Evolutionary conservation across 108 stramenopile genomes (phyloP), one percentile per base, ranked within the genome.

Genomic region (Cyclostephanos invisitatus): DNA sequence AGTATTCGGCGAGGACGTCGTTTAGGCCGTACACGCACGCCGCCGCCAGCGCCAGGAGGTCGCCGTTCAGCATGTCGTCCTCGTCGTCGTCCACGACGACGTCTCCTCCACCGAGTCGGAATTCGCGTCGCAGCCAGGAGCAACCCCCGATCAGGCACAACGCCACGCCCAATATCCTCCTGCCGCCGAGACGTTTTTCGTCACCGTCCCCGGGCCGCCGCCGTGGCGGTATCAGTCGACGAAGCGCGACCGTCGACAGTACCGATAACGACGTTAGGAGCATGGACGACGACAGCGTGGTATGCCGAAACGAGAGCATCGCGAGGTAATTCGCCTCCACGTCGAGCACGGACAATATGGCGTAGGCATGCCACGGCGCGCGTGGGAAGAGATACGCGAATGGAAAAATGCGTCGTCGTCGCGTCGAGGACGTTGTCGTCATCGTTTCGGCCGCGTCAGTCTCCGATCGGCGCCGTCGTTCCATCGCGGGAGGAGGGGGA

Each of bases 241-340:
- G 60, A 44, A 80, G 65, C 38, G 63, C 8, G 15, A 73, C 49
- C 0, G 79, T 80, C 8, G 72, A 68, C 0, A 80, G 51, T 9
- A 73, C 63, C 20, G 72, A 73, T 2, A 80, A 72, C 22, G 79
- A 80, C 22, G 79, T 73, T 12, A 80, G 62, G 32, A 80, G 67
- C 79, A 80, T 80, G 14, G 79, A 80, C n/a, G 79, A 80, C n/a
- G 79, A 80, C 25, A 95, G 78, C 20, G 82, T 79, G 11, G 94
- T 94, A 73, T 87, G 89, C 29, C 84, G 78, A 75, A 93, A 98
- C 8, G 94, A 87, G 14, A 91, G 63, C 42, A 94, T 77, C 3
- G 92, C 87, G 28, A 95, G 68, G 29, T 90, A 96, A 68, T 98
- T 99, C 44, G 94, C 98, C 61, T 96, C 87, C 1, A 97, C 91